phyloP scores from a whole-genome alignment of 2,329 filamentous ascomycete genomes.

The Xylaria sp. region DNA sequence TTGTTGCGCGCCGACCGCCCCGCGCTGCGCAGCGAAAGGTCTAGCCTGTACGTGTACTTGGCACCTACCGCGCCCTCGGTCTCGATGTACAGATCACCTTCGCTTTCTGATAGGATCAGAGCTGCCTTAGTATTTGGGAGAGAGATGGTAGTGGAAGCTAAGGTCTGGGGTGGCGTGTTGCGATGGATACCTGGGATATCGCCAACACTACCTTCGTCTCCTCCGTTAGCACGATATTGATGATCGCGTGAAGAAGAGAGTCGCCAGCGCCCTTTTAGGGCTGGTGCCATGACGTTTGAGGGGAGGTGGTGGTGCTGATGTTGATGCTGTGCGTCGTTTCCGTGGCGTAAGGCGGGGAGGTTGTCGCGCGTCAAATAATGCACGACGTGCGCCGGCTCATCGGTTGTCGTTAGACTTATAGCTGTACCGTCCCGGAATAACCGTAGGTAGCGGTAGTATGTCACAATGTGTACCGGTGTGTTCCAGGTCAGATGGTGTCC shows the following conservation, averaged over 20 bases:
- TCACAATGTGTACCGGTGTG: slow-evolving; percentile 91
- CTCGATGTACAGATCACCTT: slow-evolving; percentile 82
- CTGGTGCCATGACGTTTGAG: slow-evolving; percentile 72
- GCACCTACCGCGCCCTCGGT: slow-evolving; percentile 78
- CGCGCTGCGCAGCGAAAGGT: slow-evolving; percentile 74
- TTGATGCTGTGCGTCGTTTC: slow-evolving; percentile 38
- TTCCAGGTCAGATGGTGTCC: slow-evolving; percentile 78
- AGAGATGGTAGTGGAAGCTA: neutral
- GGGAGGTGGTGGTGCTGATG: slow-evolving; percentile 47
- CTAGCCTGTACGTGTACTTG: slow-evolving; percentile 88
- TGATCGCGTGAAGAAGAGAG: slow-evolving; percentile 54
- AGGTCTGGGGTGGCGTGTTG: slow-evolving; percentile 28
- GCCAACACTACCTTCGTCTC: slow-evolving; percentile 35
- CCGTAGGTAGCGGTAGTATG: slow-evolving; percentile 96
- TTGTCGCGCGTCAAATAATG: slow-evolving; percentile 81
- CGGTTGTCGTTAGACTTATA: slow-evolving; percentile 82
- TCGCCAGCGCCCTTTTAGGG: slow-evolving; percentile 67
- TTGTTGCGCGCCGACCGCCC: slow-evolving; percentile 76
- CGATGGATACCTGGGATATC: neutral
- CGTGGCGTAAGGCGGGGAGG: slow-evolving; percentile 59
- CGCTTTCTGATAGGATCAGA: slow-evolving; percentile 53
- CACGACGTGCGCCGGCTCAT: slow-evolving; percentile 87
- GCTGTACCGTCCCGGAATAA: slow-evolving; percentile 91
- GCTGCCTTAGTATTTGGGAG: neutral
- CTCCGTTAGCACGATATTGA: slow-evolving; percentile 43